Evolutionary conservation across 2,329 filamentous ascomycete genomes (phyloP), one percentile per base, ranked within the genome.

Genomic region (Diaporthe aspalathi): DNA sequence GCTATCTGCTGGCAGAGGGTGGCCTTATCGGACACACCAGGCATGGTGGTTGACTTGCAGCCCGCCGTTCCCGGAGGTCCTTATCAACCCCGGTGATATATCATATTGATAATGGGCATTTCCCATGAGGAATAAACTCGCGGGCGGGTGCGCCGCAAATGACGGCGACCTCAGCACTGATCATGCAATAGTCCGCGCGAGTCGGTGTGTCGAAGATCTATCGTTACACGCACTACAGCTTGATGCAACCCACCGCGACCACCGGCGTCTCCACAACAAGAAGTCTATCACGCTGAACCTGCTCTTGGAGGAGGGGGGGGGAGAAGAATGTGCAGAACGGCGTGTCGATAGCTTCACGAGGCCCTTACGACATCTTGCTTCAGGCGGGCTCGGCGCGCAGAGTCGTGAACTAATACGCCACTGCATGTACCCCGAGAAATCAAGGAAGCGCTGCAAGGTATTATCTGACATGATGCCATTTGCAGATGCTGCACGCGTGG

Each of bases 171-270:
- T 49, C 27, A 49, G 60, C 60, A 24, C 60, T 49, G 60, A 63
- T 63, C 60, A 63, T 63, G 60, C 60, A 63, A 49, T 63, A 32
- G 29, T 24, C 60, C 60, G 27, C 60, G 43, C 60, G 60, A 63
- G 60, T 63, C 60, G 60, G 60, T 63, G 40, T 63, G 43, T 35
- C 20, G 43, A 49, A 63, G 60, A 63, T 63, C 60, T 63, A 43
- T 63, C 43, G 60, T 63, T 63, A 32, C 60, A 63, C 45, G 20
- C 60, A 63, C 60, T 45, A 63, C 43, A 22, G 20, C 27, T n/a
- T 17, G 60, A 63, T 63, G 60, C 60, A 63, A 63, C 60, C 60
- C 60, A 63, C 60, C 43, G 29, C 57, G 20, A 63, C 27, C n/a
- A 50, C 43, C 32, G 35, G 27, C 17, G 45, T 63, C 43, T 63